These are phyloP conservation scores for barrel medic (Medicago truncatula) DNA, from an alignment of 306 rosid genomes.

Conservation along the genomic window MtrunA17r5.0-ANR NC_053043.1:38880501-38881000, in stretches of 20 bases:
- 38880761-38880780: constrained; percentile 50
- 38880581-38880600: too few relatives aligned
- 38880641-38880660: too few relatives aligned
- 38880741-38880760: constrained; percentile 46
- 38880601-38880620: too few relatives aligned
- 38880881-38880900: constrained; percentile 41
- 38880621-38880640: too few relatives aligned
- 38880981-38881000: constrained; percentile 43
- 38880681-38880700: constrained; percentile 75
- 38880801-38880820: constrained; percentile 34
- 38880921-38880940: constrained; percentile 50
- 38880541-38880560: too few relatives aligned
- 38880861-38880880: constrained; percentile 35
- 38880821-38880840: constrained; percentile 33
- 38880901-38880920: constrained; percentile 42
- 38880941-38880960: constrained; percentile 36
- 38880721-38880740: constrained; percentile 62
- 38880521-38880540: too few relatives aligned
- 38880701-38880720: constrained; percentile 89
- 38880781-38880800: too few relatives aligned
- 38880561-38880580: too few relatives aligned
- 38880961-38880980: constrained; percentile 43
- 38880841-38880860: too few relatives aligned
- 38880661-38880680: constrained; percentile 73
- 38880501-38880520: too few relatives aligned